A percentile compares a stretch with the other conserved stretches of the same genome.
phyloP scores from a whole-genome alignment of 192 early-diverging fungal species.

The Mortierella alpina region DNA sequence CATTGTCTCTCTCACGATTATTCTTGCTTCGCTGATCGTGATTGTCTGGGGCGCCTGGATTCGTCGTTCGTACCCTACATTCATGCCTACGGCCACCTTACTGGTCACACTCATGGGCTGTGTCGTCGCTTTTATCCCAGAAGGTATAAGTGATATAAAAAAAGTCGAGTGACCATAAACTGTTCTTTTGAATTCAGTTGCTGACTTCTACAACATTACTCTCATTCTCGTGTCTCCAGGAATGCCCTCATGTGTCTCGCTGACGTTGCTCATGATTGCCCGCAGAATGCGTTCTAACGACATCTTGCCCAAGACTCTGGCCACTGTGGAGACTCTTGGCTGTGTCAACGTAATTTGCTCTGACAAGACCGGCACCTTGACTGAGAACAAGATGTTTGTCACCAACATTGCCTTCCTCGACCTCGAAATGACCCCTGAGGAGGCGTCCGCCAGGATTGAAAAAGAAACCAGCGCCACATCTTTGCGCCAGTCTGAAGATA shows the following conservation, averaged over 20 bases:
- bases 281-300: constrained; percentile 76
- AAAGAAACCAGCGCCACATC: constrained; percentile 21
- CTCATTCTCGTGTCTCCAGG: constrained; percentile 22
- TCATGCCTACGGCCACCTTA: constrained; percentile 56
- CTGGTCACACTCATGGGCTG: constrained; percentile 69
- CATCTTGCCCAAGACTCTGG: constrained; percentile 83
- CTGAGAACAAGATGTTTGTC: constrained; percentile 80
- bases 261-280: constrained; percentile 82
- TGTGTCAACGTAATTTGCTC: constrained; percentile 72
- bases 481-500: constrained; percentile 55
- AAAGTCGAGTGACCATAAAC: constrained; percentile 31
- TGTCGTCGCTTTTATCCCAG: constrained; percentile 82
- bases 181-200: not conserved
- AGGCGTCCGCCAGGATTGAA: constrained; percentile 37
- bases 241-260: constrained; percentile 83
- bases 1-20: constrained; percentile 64
- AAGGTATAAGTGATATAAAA: constrained; percentile 40
- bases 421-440: constrained; percentile 45
- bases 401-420: constrained; percentile 56
- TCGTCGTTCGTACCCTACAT: constrained; percentile 62
- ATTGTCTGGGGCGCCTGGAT: constrained; percentile 69
- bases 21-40: constrained; percentile 62
- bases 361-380: constrained; percentile 96
- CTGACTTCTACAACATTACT: not conserved
- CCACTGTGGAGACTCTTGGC: constrained; percentile 91